These are phyloP conservation scores for Micromonas commoda DNA, from an alignment of 139 green algal species.

Conservation along the genomic window DNA sequence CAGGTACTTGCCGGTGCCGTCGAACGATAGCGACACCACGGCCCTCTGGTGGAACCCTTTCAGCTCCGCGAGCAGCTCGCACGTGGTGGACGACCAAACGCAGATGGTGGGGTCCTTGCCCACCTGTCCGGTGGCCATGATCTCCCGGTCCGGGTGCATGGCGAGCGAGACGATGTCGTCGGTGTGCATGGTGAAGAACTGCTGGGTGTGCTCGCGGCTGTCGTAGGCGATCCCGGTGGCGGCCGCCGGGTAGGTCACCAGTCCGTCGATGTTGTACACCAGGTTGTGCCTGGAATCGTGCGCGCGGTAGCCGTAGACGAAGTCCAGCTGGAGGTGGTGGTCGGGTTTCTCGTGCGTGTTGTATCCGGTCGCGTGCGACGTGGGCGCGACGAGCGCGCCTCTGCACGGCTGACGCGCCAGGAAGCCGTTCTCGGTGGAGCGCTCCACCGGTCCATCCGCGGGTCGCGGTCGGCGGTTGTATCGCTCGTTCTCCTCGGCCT, in stretches of 20 bases:
- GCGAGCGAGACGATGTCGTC: slow-evolving; percentile 38
- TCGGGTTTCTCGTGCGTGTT: slow-evolving; percentile 28
- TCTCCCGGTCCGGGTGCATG: slow-evolving; percentile 31
- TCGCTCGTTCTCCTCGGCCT: slow-evolving; percentile 23
- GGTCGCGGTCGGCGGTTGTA: slow-evolving; percentile 13
- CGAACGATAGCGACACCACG: slow-evolving; percentile 27
- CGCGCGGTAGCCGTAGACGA: slow-evolving; percentile 35
- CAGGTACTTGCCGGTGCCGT: slow-evolving; percentile 14
- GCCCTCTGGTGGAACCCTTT: slow-evolving; percentile 36
- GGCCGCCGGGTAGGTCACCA: not conserved
- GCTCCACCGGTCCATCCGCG: slow-evolving; percentile 21
- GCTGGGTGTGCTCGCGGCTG: slow-evolving; percentile 15
- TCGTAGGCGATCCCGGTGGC: slow-evolving; percentile 2
- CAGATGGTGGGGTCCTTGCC: slow-evolving; percentile 28
- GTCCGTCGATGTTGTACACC: slow-evolving; percentile 18
- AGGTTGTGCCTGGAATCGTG: slow-evolving; percentile 24
- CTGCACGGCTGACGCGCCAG: slow-evolving; percentile 18
- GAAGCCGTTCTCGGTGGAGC: not conserved
- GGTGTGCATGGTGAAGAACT: slow-evolving; percentile 29
- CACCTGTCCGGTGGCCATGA: slow-evolving; percentile 39
- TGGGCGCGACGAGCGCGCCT: slow-evolving; percentile 17
- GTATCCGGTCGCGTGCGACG: not conserved
- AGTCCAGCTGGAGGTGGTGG: slow-evolving; percentile 32
- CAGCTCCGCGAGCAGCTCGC: slow-evolving; percentile 16
- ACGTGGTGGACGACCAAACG: slow-evolving; percentile 25